phyloP scores from a whole-genome alignment of 306 rosid species.

The Rubus parviflorus region DNA sequence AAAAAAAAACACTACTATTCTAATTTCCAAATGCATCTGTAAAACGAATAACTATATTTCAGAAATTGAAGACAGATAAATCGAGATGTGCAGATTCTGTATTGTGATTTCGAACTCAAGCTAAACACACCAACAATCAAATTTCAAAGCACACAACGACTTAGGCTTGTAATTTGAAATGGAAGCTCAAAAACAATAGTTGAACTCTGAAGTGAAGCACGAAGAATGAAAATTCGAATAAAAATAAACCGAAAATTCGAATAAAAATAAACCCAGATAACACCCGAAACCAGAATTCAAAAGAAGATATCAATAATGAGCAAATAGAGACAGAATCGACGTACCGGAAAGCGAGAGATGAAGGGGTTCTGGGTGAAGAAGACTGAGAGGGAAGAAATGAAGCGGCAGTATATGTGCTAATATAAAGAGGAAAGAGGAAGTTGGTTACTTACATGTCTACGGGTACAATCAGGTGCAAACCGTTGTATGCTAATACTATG shows the following conservation, averaged over 20 bases:
- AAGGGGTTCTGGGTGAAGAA: not conserved
- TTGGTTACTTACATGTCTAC: not conserved
- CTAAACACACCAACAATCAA: not conserved
- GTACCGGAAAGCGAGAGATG: conserved; percentile 5
- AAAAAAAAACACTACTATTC: not conserved
- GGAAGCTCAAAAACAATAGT: not conserved
- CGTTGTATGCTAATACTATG: not conserved
- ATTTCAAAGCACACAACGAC: not conserved
- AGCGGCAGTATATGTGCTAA: not conserved
- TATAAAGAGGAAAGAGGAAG: not conserved
- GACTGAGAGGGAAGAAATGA: not conserved
- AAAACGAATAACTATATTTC: not conserved
- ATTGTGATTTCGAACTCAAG: not conserved
- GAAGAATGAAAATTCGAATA: not conserved
- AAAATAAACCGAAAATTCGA: not conserved
- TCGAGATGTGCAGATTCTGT: not conserved
- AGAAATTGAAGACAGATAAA: not conserved
- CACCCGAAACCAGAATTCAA: not conserved
- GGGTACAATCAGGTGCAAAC: not conserved
- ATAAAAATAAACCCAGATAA: not conserved
- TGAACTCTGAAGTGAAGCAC: not conserved
- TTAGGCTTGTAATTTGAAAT: not conserved
- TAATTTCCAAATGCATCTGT: not conserved
- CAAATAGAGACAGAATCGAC: not conserved
- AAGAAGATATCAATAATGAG: not conserved